A percentile compares a stretch with the other conserved stretches of the same genome.
phyloP scores from a whole-genome alignment of 108 stramenopile genomes.

The Tribonema minus region DNA sequence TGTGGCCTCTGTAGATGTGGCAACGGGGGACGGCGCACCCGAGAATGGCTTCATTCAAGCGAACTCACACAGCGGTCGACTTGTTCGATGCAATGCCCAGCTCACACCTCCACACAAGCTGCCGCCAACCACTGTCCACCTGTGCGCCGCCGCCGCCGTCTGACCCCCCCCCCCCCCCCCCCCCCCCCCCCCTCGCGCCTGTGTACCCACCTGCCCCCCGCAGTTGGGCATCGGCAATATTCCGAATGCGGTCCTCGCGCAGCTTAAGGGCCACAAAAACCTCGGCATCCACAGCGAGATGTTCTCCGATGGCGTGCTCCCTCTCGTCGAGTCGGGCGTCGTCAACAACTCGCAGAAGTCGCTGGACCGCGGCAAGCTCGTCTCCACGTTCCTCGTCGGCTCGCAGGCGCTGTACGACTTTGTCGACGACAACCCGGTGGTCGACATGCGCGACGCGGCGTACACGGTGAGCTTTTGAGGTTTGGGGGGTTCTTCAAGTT shows the following conservation, averaged over 20 bases:
- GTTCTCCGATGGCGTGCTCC: constrained; percentile 43
- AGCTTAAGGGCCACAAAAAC: background rate
- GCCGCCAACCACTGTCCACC: too few relatives aligned
- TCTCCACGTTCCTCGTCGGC: constrained; percentile 28
- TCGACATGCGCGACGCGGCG: constrained; percentile 2
- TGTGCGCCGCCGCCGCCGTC: too few relatives aligned
- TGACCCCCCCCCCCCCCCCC: too few relatives aligned
- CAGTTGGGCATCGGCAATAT: constrained; percentile 51
- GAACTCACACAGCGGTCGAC: too few relatives aligned
- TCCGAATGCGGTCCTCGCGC: constrained; percentile 33
- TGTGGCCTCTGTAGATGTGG: too few relatives aligned
- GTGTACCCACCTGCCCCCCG: too few relatives aligned
- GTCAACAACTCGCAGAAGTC: constrained; percentile 27
- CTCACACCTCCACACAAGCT: too few relatives aligned
- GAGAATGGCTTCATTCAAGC: too few relatives aligned
- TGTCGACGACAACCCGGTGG: constrained; percentile 42
- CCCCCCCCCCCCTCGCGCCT: too few relatives aligned
- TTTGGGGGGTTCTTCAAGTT: background rate
- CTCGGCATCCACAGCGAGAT: constrained; percentile 35
- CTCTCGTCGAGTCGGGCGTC: constrained; percentile 20
- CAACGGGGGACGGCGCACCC: too few relatives aligned
- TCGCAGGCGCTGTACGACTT: constrained; percentile 44
- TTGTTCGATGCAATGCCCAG: too few relatives aligned
- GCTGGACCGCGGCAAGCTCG: constrained; percentile 13
- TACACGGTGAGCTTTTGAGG: too few relatives aligned